Evolutionary conservation across 2,329 filamentous ascomycete species (phyloP).

Genomic region (Fusarium sp.): DNA sequence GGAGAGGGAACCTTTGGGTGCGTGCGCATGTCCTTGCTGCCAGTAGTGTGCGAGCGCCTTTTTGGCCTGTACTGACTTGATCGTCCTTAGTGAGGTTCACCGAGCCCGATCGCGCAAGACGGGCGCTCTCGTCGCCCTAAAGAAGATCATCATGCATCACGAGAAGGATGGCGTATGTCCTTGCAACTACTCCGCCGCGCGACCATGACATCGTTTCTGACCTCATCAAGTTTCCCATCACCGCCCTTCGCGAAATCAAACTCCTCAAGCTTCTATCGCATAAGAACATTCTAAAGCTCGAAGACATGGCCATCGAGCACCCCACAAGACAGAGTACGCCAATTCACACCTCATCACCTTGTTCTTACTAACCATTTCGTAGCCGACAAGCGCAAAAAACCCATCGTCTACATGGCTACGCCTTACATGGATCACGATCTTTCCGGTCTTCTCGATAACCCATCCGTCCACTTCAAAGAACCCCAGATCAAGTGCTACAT

Average conservation of each 20-base stretch:
- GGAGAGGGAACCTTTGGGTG: constrained; percentile 96
- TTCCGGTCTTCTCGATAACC: constrained; percentile 96
- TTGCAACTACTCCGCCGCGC: constrained; percentile 3
- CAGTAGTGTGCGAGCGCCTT: neutral
- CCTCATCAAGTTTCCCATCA: constrained; percentile 86
- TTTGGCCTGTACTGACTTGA: constrained; percentile 19
- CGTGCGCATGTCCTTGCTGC: constrained; percentile 45
- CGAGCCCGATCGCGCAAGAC: constrained; percentile 84
- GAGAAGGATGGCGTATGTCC: constrained; percentile 89
- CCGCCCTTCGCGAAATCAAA: constrained; percentile 96
- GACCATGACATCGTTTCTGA: constrained; percentile 14
- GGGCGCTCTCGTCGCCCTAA: constrained; percentile 84
- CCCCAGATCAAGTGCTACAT: constrained; percentile 98
- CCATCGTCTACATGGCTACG: constrained; percentile 98
- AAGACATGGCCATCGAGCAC: constrained; percentile 96
- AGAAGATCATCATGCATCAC: constrained; percentile 99
- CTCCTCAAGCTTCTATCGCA: constrained; percentile 95
- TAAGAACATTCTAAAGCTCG: constrained; percentile 84
- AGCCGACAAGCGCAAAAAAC: constrained; percentile 83
- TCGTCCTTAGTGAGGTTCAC: constrained; percentile 79
- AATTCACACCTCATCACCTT: neutral
- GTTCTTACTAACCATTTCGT: constrained; percentile 25
- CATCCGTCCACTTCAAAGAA: constrained; percentile 86
- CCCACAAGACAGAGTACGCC: constrained; percentile 69
- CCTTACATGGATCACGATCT: constrained; percentile 99